phyloP scores from a whole-genome alignment of 495 filamentous ascomycete species.

The Polyplosphaeria fusca region DNA sequence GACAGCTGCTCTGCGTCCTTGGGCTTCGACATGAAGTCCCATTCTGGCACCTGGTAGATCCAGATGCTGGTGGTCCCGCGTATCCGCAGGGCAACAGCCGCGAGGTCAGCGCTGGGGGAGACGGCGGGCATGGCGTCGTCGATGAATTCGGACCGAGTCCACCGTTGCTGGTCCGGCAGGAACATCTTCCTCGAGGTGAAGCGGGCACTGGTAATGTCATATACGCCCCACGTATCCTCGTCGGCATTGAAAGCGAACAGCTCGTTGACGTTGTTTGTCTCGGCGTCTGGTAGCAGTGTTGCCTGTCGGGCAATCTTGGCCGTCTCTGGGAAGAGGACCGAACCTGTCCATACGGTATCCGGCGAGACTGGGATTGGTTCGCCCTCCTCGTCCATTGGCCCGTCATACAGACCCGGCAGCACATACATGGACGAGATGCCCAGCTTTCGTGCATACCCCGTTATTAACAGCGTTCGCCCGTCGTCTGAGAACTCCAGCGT shows the following conservation, averaged over 20 bases:
- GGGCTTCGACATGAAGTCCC: constrained; percentile 12
- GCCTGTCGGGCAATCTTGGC: constrained; percentile 26
- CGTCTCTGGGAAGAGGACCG: constrained; percentile 31
- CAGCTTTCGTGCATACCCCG: constrained; percentile 53
- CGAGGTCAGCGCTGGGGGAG: constrained; percentile 28
- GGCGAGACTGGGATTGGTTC: constrained; percentile 23
- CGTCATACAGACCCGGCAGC: constrained; percentile 27
- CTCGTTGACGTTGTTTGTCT: constrained; percentile 30
- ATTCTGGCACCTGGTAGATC: constrained; percentile 27
- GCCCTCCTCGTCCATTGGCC: constrained; percentile 33
- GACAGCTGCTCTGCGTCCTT: constrained; percentile 9
- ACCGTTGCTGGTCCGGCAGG: constrained; percentile 28
- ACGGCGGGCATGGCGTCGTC: constrained; percentile 32
- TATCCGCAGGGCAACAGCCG: constrained; percentile 28
- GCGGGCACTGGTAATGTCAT: constrained; percentile 20
- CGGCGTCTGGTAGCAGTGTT: constrained; percentile 28
- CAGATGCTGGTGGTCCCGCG: constrained; percentile 27
- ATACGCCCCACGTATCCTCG: constrained; percentile 34
- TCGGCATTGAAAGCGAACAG: constrained; percentile 32
- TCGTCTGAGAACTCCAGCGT: constrained; percentile 77
- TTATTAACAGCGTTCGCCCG: constrained; percentile 80
- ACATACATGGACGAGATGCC: constrained; percentile 26
- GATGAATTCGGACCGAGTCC: constrained; percentile 31
- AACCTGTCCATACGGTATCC: constrained; percentile 29
- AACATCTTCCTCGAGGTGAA: constrained; percentile 32